Evolutionary conservation across 1,284 basidiomycete genomes (phyloP).

Genomic region (Takashimella koratensis): DNA sequence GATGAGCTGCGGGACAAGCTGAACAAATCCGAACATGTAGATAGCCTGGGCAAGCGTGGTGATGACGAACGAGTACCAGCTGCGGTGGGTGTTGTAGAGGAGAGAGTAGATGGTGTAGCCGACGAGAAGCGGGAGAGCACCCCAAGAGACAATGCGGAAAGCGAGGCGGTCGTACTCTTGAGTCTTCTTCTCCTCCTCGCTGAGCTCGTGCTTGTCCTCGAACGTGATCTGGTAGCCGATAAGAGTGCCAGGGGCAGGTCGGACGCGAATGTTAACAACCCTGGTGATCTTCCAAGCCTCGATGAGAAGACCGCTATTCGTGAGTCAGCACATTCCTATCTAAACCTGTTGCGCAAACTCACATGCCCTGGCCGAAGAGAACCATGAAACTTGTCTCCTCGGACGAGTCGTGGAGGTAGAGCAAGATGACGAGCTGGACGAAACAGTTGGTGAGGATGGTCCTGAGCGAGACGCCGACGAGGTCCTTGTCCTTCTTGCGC

Average conservation of each 20-base stretch:
- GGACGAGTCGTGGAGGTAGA: conserved; percentile 93
- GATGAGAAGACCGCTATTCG: conserved; percentile 65
- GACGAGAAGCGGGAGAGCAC: conserved; percentile 76
- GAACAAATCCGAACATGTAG: conserved; percentile 91
- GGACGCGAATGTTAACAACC: conserved; percentile 75
- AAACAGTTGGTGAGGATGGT: conserved; percentile 89
- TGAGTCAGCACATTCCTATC: neutral
- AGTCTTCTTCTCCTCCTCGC: conserved; percentile 94
- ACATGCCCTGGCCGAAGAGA: conserved; percentile 75
- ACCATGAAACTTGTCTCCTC: conserved; percentile 96
- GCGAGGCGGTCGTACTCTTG: conserved; percentile 68
- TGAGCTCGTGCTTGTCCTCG: conserved; percentile 87
- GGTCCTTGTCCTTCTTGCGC: conserved; percentile 72
- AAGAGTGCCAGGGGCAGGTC: conserved; percentile 58
- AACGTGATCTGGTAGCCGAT: conserved; percentile 78
- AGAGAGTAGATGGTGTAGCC: conserved; percentile 82
- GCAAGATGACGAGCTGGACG: conserved; percentile 78
- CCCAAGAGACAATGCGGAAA: conserved; percentile 73
- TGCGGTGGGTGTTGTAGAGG: conserved; percentile 61
- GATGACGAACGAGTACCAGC: conserved; percentile 94
- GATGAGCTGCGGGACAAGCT: conserved; percentile 79
- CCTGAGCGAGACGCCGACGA: conserved; percentile 55
- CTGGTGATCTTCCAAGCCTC: conserved; percentile 89
- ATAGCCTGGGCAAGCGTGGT: conserved; percentile 54
- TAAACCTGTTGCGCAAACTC: conserved; percentile 15